Conservation (phyloP, 2,329 filamentous ascomycete species). For the Aspergillus sp. region DNA sequence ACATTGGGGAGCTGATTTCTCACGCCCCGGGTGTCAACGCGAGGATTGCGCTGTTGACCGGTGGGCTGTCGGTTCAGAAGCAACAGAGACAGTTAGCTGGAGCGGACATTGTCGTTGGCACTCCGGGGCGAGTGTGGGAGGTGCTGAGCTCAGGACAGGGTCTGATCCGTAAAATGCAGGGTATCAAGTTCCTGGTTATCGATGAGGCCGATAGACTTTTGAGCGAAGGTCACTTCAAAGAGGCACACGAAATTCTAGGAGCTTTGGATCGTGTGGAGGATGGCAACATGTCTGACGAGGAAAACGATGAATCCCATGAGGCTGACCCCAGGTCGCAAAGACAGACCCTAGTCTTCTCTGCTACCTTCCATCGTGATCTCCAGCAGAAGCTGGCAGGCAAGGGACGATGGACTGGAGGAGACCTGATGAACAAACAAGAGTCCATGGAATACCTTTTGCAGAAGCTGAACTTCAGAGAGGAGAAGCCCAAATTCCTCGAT, state of each 20-base stretch:
- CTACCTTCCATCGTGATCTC: slow-evolving; percentile 87
- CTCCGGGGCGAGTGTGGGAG: slow-evolving; percentile 92
- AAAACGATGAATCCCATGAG: slow-evolving; percentile 39
- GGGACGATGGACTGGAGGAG: slow-evolving; percentile 55
- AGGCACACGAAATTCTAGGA: slow-evolving; percentile 82
- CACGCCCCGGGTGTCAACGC: slow-evolving; percentile 61
- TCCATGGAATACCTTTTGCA: slow-evolving; percentile 91
- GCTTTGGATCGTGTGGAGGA: slow-evolving; percentile 68
- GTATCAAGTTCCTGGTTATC: slow-evolving; percentile 79
- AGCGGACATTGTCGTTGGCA: slow-evolving; percentile 91
- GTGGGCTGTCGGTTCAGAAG: slow-evolving; percentile 90
- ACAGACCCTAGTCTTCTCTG: slow-evolving; percentile 94
- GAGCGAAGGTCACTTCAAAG: slow-evolving; percentile 92
- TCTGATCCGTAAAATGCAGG: slow-evolving; percentile 67
- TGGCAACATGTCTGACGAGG: slow-evolving; percentile 29
- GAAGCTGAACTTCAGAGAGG: slow-evolving; percentile 82
- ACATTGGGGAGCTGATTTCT: slow-evolving; percentile 73
- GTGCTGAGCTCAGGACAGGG: slow-evolving; percentile 75
- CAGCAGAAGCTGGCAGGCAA: slow-evolving; percentile 89
- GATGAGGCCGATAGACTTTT: slow-evolving; percentile 93
- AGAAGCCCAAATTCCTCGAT: slow-evolving; percentile 86
- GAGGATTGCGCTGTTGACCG: slow-evolving; percentile 79
- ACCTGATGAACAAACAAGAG: slow-evolving; percentile 69
- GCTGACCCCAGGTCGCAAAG: slow-evolving; percentile 45
- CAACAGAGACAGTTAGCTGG: slow-evolving; percentile 80